phyloP scores from a whole-genome alignment of 441 rosid genomes.

The Mallotus repandus region DNA sequence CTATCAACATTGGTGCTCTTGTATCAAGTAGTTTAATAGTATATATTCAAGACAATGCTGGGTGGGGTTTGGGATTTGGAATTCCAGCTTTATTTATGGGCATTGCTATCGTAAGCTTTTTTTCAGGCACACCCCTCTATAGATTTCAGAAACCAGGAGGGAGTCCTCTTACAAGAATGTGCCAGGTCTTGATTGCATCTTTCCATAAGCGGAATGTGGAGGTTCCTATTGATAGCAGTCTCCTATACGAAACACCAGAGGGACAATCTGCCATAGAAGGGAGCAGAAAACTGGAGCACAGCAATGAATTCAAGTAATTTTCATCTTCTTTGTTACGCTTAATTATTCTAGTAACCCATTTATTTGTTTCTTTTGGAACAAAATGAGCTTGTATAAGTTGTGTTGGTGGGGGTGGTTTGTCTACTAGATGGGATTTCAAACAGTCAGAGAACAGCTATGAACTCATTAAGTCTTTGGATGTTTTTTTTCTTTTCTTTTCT shows the following conservation, averaged over 20 bases:
- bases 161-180: slow-evolving; percentile 74
- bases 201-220: slow-evolving; percentile 54
- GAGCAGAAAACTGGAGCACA: slow-evolving; percentile 76
- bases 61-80: slow-evolving; percentile 91
- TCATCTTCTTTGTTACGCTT: not conserved
- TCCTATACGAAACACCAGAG: slow-evolving; percentile 66
- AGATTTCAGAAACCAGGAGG: slow-evolving; percentile 86
- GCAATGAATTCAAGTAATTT: slow-evolving; percentile 55
- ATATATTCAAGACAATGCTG: slow-evolving; percentile 81
- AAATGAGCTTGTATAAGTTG: not conserved
- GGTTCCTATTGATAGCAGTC: slow-evolving; percentile 53
- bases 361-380: not conserved
- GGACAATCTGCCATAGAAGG: slow-evolving; percentile 64
- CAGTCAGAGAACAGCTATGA: not conserved
- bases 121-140: slow-evolving; percentile 74
- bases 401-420: not conserved
- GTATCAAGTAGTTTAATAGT: slow-evolving; percentile 73
- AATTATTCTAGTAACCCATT: slow-evolving; percentile 1
- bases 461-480: not conserved
- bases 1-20: slow-evolving; percentile 74
- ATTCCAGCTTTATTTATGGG: slow-evolving; percentile 87
- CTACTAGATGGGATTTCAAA: not conserved
- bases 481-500: too few relatives aligned
- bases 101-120: slow-evolving; percentile 75
- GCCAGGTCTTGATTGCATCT: slow-evolving; percentile 75